Conservation (phyloP, 176 grass and related monocot species). For the Carex scoparia region DNA sequence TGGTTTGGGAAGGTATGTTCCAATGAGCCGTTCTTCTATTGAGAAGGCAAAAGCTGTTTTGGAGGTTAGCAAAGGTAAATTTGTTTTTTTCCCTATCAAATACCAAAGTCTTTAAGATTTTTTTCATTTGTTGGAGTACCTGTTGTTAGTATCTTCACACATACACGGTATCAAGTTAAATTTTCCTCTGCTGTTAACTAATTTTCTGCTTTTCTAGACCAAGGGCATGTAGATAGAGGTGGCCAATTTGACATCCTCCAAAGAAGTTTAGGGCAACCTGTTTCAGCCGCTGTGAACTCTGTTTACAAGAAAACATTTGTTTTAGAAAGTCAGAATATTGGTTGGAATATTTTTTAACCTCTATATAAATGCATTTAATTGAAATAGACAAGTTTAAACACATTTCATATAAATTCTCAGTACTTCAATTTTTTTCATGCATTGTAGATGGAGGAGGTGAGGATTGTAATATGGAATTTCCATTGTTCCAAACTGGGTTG, state of each 20-base stretch:
- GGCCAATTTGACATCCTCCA: slow-evolving; percentile 35
- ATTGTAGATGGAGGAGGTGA: slow-evolving; percentile 29
- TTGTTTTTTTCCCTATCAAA: slow-evolving; percentile 3
- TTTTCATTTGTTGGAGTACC: neutral
- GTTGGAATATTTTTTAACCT: neutral
- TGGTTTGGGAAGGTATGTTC: slow-evolving; percentile 31
- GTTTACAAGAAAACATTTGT: slow-evolving; percentile 38
- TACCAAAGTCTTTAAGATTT: neutral
- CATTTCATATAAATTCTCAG: neutral
- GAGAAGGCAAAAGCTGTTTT: slow-evolving; percentile 48
- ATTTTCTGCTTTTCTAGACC: slow-evolving; percentile 11
- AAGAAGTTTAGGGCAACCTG: slow-evolving; percentile 40
- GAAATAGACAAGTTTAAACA: neutral
- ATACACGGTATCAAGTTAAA: neutral
- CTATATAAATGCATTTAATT: neutral
- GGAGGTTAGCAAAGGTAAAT: slow-evolving; percentile 26
- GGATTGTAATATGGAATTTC: slow-evolving; percentile 32
- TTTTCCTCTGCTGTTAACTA: neutral
- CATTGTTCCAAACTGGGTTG: slow-evolving; percentile 55
- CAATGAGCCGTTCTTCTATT: slow-evolving; percentile 39
- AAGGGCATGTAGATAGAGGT: slow-evolving; percentile 6
- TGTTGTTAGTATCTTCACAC: neutral
- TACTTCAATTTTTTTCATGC: neutral
- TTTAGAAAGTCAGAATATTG: slow-evolving; percentile 37
- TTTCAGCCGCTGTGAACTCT: slow-evolving; percentile 33